Conservation (phyloP, 2,329 filamentous ascomycete species). For the Fusarium mangiferae region DNA sequence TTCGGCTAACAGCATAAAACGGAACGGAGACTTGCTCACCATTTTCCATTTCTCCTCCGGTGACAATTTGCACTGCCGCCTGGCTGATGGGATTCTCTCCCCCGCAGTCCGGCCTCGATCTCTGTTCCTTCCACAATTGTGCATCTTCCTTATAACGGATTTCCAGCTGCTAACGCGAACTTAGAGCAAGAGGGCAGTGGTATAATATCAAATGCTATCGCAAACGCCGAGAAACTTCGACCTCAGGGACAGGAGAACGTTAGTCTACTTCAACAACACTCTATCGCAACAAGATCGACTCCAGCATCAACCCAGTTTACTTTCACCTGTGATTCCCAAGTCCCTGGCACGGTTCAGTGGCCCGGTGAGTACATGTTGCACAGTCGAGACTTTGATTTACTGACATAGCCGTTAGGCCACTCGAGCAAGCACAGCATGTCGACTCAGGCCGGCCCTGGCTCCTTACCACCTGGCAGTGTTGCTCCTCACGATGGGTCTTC, state of each 20-base stretch:
- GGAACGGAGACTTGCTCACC: constrained; percentile 1
- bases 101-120: not conserved
- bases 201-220: constrained; percentile 93
- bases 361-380: constrained; percentile 60
- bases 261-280: constrained; percentile 79
- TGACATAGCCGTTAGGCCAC: constrained; percentile 39
- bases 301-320: constrained; percentile 91
- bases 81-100: not conserved
- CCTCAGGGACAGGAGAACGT: constrained; percentile 79
- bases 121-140: not conserved
- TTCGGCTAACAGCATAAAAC: constrained; percentile 4
- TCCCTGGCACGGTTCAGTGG: constrained; percentile 81
- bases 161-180: constrained; percentile 18
- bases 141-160: not conserved
- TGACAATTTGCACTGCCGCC: not conserved
- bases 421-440: constrained; percentile 37
- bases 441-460: constrained; percentile 26
- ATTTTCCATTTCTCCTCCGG: not conserved
- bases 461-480: constrained; percentile 25
- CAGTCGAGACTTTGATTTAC: not conserved
- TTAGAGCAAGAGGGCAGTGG: constrained; percentile 65
- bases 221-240: constrained; percentile 80
- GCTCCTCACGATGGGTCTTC: constrained; percentile 50
- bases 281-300: constrained; percentile 65
- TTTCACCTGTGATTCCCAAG: constrained; percentile 93